Evolutionary conservation across 2,329 filamentous ascomycete species (phyloP).

Genomic region (Colletotrichum theobromicola): DNA sequence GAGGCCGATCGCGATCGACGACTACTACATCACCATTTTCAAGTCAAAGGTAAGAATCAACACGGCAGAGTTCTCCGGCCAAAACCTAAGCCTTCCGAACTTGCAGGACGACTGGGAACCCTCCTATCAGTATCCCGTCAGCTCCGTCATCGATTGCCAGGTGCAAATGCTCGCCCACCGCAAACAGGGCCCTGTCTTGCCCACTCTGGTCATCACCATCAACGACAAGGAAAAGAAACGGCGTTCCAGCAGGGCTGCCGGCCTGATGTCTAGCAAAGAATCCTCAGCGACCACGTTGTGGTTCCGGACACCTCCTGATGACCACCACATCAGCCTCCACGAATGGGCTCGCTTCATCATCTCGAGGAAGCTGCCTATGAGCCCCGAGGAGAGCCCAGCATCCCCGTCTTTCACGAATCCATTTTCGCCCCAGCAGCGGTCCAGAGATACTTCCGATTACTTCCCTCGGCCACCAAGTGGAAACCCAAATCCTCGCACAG

Average conservation of each 20-base stretch:
- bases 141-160: slow-evolving; percentile 60
- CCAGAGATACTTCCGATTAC: slow-evolving; percentile 46
- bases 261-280: slow-evolving; percentile 59
- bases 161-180: slow-evolving; percentile 65
- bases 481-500: slow-evolving; percentile 39
- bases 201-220: slow-evolving; percentile 64
- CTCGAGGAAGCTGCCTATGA: slow-evolving; percentile 48
- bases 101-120: slow-evolving; percentile 58
- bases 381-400: slow-evolving; percentile 56
- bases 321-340: slow-evolving; percentile 55
- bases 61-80: slow-evolving; percentile 1
- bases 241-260: slow-evolving; percentile 67
- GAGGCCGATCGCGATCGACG: slow-evolving; percentile 36
- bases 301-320: slow-evolving; percentile 61
- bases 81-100: slow-evolving; percentile 18
- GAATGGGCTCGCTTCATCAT: slow-evolving; percentile 65
- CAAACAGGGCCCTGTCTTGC: slow-evolving; percentile 64
- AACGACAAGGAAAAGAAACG: slow-evolving; percentile 68
- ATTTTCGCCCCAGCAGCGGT: slow-evolving; percentile 43
- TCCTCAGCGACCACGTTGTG: slow-evolving; percentile 53
- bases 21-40: slow-evolving; percentile 57
- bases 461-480: slow-evolving; percentile 50
- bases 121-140: slow-evolving; percentile 57
- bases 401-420: slow-evolving; percentile 61
- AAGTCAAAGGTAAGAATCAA: slow-evolving; percentile 55